Evolutionary conservation across 306 rosid species (phyloP).

Genomic region (Cicer arietinum): DNA sequence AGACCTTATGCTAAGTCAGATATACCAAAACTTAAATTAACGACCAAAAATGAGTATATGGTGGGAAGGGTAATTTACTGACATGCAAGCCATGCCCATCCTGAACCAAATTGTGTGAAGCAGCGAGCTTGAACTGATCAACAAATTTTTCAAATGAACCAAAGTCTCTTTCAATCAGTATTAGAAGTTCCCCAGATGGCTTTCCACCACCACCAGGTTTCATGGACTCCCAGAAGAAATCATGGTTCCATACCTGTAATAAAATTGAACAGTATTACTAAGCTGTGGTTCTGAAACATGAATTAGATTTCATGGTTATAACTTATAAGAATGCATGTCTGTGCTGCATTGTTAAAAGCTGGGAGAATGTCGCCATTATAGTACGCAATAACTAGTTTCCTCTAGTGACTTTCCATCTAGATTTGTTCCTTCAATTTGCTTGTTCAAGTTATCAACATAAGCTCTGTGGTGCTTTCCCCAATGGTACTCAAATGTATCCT

Average conservation of each 20-base stretch:
- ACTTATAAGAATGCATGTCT: conserved; percentile 49
- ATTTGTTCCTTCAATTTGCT: conserved; percentile 80
- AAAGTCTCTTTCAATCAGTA: conserved; percentile 82
- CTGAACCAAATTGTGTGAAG: conserved; percentile 93
- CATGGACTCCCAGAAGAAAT: conserved; percentile 96
- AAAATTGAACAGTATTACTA: conserved; percentile 22
- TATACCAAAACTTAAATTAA: conserved; percentile 27
- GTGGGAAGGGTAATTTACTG: conserved; percentile 42
- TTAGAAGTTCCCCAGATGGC: conserved; percentile 84
- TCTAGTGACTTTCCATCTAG: conserved; percentile 67
- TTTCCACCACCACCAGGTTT: conserved; percentile 87
- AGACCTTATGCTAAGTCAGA: conserved; percentile 1
- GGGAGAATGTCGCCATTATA: conserved; percentile 86
- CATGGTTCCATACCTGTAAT: conserved; percentile 86
- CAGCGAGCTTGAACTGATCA: conserved; percentile 68
- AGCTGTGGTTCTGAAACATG: conserved; percentile 5
- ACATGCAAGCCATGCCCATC: conserved; percentile 99
- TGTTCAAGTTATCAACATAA: conserved; percentile 83
- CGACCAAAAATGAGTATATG: conserved; percentile 32
- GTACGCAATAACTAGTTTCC: conserved; percentile 56
- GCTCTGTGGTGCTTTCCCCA: conserved; percentile 97
- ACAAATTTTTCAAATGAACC: conserved; percentile 73
- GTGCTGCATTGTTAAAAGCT: conserved; percentile 87
- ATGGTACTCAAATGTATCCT: conserved; percentile 77
- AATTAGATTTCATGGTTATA: not conserved